These are phyloP conservation scores for Aspergillus ruber DNA, from an alignment of 2,329 filamentous ascomycete species.

Conservation along the genomic window DNA sequence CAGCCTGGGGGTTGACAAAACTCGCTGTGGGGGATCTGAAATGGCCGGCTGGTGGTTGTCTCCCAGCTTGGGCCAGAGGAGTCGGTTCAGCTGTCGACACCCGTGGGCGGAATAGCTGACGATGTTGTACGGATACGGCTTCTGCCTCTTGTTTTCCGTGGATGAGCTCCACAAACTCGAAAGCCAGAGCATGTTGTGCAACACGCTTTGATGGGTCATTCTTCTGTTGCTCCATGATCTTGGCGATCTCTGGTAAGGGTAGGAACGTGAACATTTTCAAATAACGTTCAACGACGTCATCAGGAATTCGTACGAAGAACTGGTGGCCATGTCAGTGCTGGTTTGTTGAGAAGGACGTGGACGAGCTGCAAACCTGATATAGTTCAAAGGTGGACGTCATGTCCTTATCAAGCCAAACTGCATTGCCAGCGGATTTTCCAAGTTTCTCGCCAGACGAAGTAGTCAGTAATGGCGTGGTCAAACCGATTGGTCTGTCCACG, in stretches of 20 bases:
- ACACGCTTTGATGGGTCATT: constrained; percentile 62
- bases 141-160: constrained; percentile 64
- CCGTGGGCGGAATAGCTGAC: constrained; percentile 38
- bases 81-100: constrained; percentile 29
- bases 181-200: constrained; percentile 78
- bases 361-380: constrained; percentile 53
- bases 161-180: constrained; percentile 71
- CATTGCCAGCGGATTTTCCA: constrained; percentile 90
- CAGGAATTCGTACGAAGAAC: constrained; percentile 78
- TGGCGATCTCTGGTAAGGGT: constrained; percentile 60
- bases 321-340: constrained; percentile 35
- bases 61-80: constrained; percentile 19
- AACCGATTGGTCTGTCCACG: constrained; percentile 59
- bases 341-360: too few species aligned
- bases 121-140: constrained; percentile 54
- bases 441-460: constrained; percentile 83
- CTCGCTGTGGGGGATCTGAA: constrained; percentile 15
- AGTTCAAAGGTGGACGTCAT: constrained; percentile 79
- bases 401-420: constrained; percentile 80
- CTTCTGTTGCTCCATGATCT: constrained; percentile 62
- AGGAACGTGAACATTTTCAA: constrained; percentile 89
- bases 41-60: constrained; percentile 9
- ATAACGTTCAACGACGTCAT: constrained; percentile 72
- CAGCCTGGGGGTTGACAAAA: constrained; percentile 26
- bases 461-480: constrained; percentile 86